Percentiles rank a stretch among this genome's conserved stretches.
These are phyloP conservation scores for Mycena indigotica DNA, from an alignment of 768 basidiomycete species.

Conservation along the genomic window DNA sequence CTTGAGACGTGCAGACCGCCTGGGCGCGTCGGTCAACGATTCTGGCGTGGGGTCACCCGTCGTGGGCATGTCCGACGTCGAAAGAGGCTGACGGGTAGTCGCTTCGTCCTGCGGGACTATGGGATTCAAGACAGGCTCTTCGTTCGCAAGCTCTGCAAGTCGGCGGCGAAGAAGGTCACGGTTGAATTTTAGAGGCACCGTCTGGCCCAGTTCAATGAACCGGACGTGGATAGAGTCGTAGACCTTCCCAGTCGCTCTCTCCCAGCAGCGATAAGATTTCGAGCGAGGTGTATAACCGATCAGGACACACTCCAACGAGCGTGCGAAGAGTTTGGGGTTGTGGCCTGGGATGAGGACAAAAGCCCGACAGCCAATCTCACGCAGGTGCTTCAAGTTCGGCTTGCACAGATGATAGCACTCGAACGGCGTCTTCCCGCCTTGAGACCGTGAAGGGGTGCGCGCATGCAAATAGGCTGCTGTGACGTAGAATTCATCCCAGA, in stretches of 20 bases:
- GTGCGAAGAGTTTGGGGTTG: slow-evolving; percentile 24
- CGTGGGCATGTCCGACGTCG: not conserved
- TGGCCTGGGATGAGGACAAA: slow-evolving; percentile 25
- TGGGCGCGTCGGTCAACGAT: not conserved
- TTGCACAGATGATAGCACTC: slow-evolving; percentile 19
- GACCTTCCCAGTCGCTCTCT: slow-evolving; percentile 10
- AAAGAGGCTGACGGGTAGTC: not conserved
- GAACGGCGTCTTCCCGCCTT: slow-evolving; percentile 11
- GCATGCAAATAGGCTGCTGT: slow-evolving; percentile 24
- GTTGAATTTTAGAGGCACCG: no score
- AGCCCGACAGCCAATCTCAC: slow-evolving; percentile 28
- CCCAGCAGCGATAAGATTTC: slow-evolving; percentile 28
- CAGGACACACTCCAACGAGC: slow-evolving; percentile 24
- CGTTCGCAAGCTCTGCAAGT: not conserved
- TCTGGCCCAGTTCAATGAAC: not conserved
- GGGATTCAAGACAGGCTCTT: not conserved
- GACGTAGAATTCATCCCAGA: slow-evolving; percentile 24
- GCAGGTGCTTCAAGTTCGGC: slow-evolving; percentile 24
- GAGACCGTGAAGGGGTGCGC: slow-evolving; percentile 13
- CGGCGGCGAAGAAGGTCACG: not conserved
- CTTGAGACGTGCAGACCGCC: no score
- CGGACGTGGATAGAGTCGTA: not conserved
- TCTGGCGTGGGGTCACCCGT: not conserved
- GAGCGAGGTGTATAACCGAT: slow-evolving; percentile 27
- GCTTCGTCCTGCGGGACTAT: no score